Conservation (phyloP, 176 grass and related monocot species). For the Elaeis guineensis region DNA sequence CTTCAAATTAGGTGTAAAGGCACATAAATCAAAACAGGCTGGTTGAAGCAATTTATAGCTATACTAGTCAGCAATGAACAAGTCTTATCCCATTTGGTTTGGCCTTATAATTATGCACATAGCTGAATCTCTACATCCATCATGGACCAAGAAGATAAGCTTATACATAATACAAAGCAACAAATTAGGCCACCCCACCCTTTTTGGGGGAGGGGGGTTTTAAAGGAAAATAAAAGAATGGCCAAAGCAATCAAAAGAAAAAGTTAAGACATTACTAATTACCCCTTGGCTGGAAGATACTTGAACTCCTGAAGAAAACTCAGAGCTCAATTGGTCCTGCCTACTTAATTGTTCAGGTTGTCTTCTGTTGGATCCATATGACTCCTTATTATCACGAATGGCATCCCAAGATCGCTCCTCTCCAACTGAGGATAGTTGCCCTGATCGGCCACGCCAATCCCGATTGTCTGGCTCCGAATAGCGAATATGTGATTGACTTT, state of each 20-base stretch:
- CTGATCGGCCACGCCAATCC: constrained; percentile 75
- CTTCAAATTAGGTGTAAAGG: too few species aligned
- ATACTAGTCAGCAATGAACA: too few species aligned
- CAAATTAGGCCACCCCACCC: too few species aligned
- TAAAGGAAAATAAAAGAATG: too few species aligned
- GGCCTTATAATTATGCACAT: too few species aligned
- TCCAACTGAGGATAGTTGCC: constrained; percentile 21
- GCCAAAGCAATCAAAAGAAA: neutral
- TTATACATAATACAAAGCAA: too few species aligned
- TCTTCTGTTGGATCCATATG: constrained; percentile 39
- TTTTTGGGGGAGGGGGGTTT: too few species aligned
- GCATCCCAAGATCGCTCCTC: constrained; percentile 89
- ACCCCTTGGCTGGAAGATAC: constrained; percentile 22
- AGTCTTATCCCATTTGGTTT: too few species aligned
- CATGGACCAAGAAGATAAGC: too few species aligned
- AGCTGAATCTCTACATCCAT: too few species aligned
- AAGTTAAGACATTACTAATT: neutral
- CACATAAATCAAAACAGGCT: too few species aligned
- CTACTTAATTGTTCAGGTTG: constrained; percentile 52
- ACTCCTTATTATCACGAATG: constrained; percentile 60
- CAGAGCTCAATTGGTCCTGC: constrained; percentile 52
- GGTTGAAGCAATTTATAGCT: too few species aligned
- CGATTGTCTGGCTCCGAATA: constrained; percentile 72
- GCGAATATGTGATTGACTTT: constrained; percentile 41
- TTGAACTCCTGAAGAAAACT: constrained; percentile 49